Percentiles rank a stretch among this genome's conserved stretches.
Conservation (phyloP, 2,329 filamentous ascomycete species). For the Trichoderma afroharzianum region DNA sequence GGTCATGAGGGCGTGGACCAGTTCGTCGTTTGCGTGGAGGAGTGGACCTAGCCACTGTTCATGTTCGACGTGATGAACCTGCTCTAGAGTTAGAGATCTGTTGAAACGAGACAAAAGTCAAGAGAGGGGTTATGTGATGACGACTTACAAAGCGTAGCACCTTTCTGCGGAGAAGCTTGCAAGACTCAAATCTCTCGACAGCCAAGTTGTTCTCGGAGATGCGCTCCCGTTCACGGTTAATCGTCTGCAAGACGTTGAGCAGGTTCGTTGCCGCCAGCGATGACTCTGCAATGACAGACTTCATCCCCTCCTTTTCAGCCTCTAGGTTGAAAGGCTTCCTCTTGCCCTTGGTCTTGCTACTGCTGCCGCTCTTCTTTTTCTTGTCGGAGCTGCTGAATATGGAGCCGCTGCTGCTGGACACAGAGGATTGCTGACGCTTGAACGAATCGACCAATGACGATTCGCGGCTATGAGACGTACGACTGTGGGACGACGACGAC, state of each 20-base stretch:
- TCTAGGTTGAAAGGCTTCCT: conserved; percentile 74
- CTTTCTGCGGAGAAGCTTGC: conserved; percentile 79
- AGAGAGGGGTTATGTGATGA: neutral
- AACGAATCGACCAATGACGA: conserved; percentile 12
- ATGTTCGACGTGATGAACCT: conserved; percentile 85
- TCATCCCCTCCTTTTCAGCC: conserved; percentile 81
- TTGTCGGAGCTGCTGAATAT: conserved; percentile 47
- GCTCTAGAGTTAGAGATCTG: neutral
- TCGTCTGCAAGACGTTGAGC: conserved; percentile 78
- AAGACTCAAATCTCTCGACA: conserved; percentile 74
- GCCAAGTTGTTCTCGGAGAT: conserved; percentile 81
- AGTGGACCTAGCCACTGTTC: conserved; percentile 90
- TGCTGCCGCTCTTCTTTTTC: conserved; percentile 45
- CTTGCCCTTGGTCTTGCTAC: conserved; percentile 44
- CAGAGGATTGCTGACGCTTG: neutral
- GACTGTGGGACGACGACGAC: conserved; percentile 18
- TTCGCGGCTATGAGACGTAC: conserved; percentile 23
- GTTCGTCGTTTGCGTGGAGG: conserved; percentile 90
- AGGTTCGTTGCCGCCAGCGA: conserved; percentile 90
- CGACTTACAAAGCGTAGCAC: conserved; percentile 73
- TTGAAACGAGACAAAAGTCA: neutral
- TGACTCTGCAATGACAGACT: conserved; percentile 82
- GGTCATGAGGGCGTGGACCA: conserved; percentile 89
- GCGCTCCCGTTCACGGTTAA: conserved; percentile 83
- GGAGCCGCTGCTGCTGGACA: conserved; percentile 32